Evolutionary conservation across 2,329 filamentous ascomycete genomes (phyloP), one percentile per base, ranked within the genome.

Genomic region (Botrytis fabae): DNA sequence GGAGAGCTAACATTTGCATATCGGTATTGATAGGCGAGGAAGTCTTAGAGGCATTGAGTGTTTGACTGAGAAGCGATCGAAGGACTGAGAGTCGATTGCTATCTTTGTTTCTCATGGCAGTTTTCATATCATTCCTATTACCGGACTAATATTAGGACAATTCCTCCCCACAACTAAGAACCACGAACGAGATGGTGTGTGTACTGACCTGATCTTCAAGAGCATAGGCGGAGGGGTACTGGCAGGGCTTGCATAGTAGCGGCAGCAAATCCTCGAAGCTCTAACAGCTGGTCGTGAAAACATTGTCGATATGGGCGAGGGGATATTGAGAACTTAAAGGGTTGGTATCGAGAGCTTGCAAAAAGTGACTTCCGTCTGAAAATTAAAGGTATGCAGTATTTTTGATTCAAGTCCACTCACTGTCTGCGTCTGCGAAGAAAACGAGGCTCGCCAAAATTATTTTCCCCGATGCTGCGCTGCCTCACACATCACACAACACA

Each of bases 41-140:
- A 22, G 92, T 93, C 83, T 95, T 95, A 80, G 90, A 91, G 48
- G 91, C 90, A 82, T 94, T 95, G 77, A 91, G 90, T 75, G 92
- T 89, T 75, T 91, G 88, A 46, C 91, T 86, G 76, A 95, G 86
- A 75, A 95, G 83, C 59, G 86, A 82, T 77, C 93, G 91, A 66
- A 95, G 86, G 54, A 93, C 92, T 57, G 87, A 84, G 40, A 95
- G 88, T 3, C 91, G 89, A 40, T 88, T 84, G 40, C 85, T 82
- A 79, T 92, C 89, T 81, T 91, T 92, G 77, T 85, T 85, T 73
- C 86, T 86, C 90, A 92, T 91, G 66, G 90, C 89, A 16, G 85
- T 82, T 83, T 92, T 92, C 75, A 92, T 84, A 77, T 92, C 90
- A 75, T 78, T 77, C 59, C 82, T 83, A 69, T 57, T 60, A n/a